Evolutionary conservation across 2,329 filamentous ascomycete species (phyloP).

Genomic region (Verticillium klebahnii): DNA sequence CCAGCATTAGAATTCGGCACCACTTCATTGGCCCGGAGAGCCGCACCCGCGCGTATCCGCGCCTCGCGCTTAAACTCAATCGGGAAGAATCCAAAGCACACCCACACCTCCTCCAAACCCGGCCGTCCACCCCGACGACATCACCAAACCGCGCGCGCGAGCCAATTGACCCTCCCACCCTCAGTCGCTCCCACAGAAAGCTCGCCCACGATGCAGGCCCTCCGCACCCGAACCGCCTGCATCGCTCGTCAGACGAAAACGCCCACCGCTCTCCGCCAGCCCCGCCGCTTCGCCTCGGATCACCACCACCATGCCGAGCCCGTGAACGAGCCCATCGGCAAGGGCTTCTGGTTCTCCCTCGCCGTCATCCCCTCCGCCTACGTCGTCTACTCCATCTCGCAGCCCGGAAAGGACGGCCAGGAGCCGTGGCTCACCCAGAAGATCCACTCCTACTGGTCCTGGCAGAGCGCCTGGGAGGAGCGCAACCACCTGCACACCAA

Average conservation of each 20-base stretch:
- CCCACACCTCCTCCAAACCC: constrained; percentile 3
- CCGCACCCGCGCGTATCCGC: constrained; percentile 2
- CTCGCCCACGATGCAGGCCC: constrained; percentile 27
- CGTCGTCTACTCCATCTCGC: constrained; percentile 44
- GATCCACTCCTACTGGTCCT: constrained; percentile 41
- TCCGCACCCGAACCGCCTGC: constrained; percentile 29
- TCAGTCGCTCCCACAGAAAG: neutral
- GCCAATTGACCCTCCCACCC: constrained; percentile 9
- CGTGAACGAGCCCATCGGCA: constrained; percentile 51
- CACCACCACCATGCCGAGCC: constrained; percentile 39
- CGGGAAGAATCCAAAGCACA: neutral
- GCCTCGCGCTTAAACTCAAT: neutral
- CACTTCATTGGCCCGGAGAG: constrained; percentile 3
- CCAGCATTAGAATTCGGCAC: constrained; percentile 14
- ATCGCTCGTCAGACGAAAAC: constrained; percentile 28
- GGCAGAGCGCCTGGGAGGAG: constrained; percentile 44
- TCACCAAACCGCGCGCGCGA: neutral
- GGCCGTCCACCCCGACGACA: constrained; percentile 1
- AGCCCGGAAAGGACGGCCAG: constrained; percentile 45
- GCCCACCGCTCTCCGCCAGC: constrained; percentile 25
- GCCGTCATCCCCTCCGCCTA: constrained; percentile 39
- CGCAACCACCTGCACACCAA: constrained; percentile 49
- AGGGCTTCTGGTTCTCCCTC: constrained; percentile 44
- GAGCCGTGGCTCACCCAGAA: constrained; percentile 39
- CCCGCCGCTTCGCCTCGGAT: constrained; percentile 51